These are phyloP conservation scores for Amanita rubescens DNA, from an alignment of 768 basidiomycete species.

Conservation along the genomic window DNA sequence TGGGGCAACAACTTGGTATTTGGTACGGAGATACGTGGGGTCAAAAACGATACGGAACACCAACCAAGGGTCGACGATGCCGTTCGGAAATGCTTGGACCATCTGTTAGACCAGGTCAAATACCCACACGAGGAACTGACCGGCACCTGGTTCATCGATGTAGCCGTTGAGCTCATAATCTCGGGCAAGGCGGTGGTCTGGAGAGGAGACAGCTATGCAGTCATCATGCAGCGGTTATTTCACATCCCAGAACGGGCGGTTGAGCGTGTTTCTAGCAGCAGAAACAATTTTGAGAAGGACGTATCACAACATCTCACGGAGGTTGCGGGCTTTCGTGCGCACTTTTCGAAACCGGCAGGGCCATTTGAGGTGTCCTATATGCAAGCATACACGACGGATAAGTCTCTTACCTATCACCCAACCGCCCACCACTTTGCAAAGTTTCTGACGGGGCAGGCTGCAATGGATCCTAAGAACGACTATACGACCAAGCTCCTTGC, in stretches of 20 bases:
- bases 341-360: neutral
- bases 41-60: neutral
- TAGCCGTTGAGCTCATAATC: neutral
- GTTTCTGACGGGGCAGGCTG: neutral
- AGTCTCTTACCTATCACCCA: neutral
- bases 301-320: neutral
- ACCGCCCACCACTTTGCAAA: neutral
- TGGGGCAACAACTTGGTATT: neutral
- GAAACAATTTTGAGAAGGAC: neutral
- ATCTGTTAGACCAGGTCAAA: neutral
- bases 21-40: neutral
- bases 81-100: neutral
- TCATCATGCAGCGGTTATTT: neutral
- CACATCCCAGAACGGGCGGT: neutral
- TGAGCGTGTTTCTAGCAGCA: neutral
- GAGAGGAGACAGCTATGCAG: neutral
- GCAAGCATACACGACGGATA: neutral
- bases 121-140: neutral
- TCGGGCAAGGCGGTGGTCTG: neutral
- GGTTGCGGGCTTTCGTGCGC: neutral
- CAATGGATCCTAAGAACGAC: neutral
- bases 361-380: neutral
- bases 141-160: neutral
- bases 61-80: neutral
- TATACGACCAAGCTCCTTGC: neutral